Evolutionary conservation across 208 protist species (phyloP).

Genomic region (Leishmania arabica): DNA sequence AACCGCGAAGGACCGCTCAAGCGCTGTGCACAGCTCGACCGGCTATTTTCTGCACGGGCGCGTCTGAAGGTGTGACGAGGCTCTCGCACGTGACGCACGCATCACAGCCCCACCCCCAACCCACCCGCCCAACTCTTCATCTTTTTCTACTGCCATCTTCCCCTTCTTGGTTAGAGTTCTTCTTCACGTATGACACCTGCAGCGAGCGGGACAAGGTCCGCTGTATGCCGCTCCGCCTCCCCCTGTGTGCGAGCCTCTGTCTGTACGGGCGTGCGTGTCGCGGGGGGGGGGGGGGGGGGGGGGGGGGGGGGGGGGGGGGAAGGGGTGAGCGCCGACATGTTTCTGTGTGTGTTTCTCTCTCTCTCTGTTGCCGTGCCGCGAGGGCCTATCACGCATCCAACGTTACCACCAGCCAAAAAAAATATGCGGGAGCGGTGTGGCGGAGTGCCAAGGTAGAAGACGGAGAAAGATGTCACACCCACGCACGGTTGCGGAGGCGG

Average conservation of each 20-base stretch:
- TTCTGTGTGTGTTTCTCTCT: neutral
- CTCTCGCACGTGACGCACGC: neutral
- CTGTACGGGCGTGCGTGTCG: neutral
- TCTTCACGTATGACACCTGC: neutral
- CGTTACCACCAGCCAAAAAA: neutral
- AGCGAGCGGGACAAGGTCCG: neutral
- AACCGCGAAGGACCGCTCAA: neutral
- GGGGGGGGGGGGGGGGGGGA: neutral
- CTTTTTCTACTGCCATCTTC: neutral
- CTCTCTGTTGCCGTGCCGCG: neutral
- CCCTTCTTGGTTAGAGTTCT: neutral
- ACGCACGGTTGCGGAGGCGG: neutral
- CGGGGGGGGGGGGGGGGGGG: neutral
- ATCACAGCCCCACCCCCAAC: neutral
- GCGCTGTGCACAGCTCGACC: neutral
- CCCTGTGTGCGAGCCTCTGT: slow-evolving; percentile 5
- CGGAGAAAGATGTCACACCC: neutral
- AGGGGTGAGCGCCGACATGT: neutral
- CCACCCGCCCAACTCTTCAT: neutral
- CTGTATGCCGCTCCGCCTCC: neutral
- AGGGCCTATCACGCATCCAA: neutral
- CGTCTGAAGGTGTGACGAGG: neutral
- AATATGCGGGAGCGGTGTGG: neutral
- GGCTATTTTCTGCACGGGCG: neutral
- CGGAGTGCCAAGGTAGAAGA: neutral